A percentile compares a stretch with the other conserved stretches of the same genome.
These are phyloP conservation scores for Pelagophyceae sp. DNA, from an alignment of 352 stramenopile genomes.

Conservation along the genomic window DNA sequence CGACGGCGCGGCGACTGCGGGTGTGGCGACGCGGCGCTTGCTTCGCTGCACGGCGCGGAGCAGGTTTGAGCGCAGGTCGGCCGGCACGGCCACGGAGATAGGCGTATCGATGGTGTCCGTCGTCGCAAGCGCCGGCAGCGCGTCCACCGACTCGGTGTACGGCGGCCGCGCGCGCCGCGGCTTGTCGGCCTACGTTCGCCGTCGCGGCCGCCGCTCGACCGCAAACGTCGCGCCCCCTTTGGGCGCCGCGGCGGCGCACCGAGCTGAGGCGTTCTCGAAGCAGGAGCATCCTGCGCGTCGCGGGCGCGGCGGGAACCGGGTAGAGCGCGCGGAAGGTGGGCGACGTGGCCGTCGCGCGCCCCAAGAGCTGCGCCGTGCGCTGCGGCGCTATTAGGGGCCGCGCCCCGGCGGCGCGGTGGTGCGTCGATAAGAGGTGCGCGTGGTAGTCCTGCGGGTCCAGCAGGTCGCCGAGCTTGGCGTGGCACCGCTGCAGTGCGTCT, in stretches of 20 bases:
- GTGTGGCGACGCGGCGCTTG: too few relatives aligned
- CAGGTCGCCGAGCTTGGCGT: background rate
- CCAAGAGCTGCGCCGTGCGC: background rate
- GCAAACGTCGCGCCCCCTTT: background rate
- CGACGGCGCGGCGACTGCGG: too few relatives aligned
- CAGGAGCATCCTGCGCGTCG: background rate
- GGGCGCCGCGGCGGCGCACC: too few relatives aligned
- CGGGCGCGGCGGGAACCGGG: background rate
- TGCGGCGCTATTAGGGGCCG: background rate
- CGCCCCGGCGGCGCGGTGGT: background rate
- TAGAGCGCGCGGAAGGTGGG: background rate
- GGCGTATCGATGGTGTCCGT: too few relatives aligned
- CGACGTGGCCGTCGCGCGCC: background rate
- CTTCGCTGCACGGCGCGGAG: too few relatives aligned
- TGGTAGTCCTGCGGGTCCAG: conserved; percentile 1
- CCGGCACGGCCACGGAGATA: too few relatives aligned
- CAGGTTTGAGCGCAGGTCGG: too few relatives aligned
- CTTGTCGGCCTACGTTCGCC: too few relatives aligned
- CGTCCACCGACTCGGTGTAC: too few relatives aligned
- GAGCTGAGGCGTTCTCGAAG: background rate
- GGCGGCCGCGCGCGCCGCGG: too few relatives aligned
- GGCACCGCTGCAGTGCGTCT: background rate
- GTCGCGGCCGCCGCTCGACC: too few relatives aligned
- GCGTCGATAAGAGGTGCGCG: background rate
- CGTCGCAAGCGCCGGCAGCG: too few relatives aligned